Conservation (phyloP, 2,329 filamentous ascomycete genomes). For the Pestalotiopsis sp. region DNA sequence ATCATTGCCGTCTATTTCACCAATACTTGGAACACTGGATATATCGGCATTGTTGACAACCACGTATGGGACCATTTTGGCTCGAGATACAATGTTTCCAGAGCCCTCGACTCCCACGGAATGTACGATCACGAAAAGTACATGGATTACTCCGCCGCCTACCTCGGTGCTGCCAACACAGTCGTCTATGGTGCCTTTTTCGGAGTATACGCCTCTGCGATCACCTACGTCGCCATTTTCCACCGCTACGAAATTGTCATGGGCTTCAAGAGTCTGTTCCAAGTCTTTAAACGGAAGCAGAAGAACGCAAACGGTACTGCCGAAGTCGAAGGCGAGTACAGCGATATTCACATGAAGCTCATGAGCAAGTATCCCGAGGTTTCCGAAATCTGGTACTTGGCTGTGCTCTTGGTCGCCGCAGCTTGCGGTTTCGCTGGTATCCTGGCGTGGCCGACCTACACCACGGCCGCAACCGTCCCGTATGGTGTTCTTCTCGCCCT, state of each 20-base stretch:
- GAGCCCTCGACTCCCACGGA: slow-evolving; percentile 8
- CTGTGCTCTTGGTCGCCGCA: slow-evolving; percentile 15
- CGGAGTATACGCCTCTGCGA: not conserved
- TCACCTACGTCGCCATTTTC: slow-evolving; percentile 25
- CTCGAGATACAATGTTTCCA: slow-evolving; percentile 4
- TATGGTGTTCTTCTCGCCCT: slow-evolving; percentile 49
- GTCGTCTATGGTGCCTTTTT: slow-evolving; percentile 7
- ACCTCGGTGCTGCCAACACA: slow-evolving; percentile 5
- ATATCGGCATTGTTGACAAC: slow-evolving; percentile 30
- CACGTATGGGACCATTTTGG: slow-evolving; percentile 9
- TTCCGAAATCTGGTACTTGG: slow-evolving; percentile 6
- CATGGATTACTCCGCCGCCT: slow-evolving; percentile 7
- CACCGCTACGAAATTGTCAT: slow-evolving; percentile 21
- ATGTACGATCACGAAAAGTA: slow-evolving; percentile 22
- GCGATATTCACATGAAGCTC: slow-evolving; percentile 24
- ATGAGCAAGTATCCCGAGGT: slow-evolving; percentile 30
- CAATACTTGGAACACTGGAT: slow-evolving; percentile 14
- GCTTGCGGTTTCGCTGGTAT: slow-evolving; percentile 48
- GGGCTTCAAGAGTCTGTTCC: slow-evolving; percentile 11
- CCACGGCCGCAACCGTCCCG: slow-evolving; percentile 51
- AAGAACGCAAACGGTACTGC: not conserved
- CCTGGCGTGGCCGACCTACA: slow-evolving; percentile 49
- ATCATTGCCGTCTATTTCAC: slow-evolving; percentile 28
- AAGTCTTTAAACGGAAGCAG: slow-evolving; percentile 7
- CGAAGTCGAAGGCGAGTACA: not conserved